Conservation (phyloP, 2,329 filamentous ascomycete species). For the Paecilomyces sp. region DNA sequence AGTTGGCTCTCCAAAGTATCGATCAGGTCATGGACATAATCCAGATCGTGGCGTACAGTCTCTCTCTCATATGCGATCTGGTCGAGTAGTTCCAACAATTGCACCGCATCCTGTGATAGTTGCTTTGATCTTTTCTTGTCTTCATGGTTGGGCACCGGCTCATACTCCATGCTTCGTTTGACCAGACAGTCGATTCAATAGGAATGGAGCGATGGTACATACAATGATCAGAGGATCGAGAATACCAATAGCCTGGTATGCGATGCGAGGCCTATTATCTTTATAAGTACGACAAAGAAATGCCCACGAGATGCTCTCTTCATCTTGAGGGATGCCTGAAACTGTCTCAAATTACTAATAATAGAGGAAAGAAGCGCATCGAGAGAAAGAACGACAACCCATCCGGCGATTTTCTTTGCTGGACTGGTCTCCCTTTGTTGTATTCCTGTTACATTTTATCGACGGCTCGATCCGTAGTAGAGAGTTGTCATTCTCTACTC, state of each 20-base stretch:
- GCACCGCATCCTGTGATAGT: not conserved
- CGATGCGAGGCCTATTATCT: no score
- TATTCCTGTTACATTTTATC: not conserved
- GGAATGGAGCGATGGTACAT: no score
- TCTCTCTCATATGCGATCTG: constrained; percentile 3
- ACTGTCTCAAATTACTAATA: no score
- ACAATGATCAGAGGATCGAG: no score
- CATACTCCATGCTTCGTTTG: not conserved
- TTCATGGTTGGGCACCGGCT: not conserved
- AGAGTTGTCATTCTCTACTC: not conserved
- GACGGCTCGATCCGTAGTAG: not conserved
- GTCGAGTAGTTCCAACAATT: constrained; percentile 1
- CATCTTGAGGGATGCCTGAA: no score
- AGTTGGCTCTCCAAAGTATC: constrained; percentile 2
- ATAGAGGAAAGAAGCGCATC: no score
- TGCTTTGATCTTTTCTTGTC: not conserved
- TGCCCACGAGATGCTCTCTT: no score
- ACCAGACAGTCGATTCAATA: not conserved
- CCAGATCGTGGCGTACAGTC: constrained; percentile 3
- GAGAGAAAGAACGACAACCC: not conserved
- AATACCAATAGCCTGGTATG: no score
- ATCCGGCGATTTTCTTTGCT: not conserved
- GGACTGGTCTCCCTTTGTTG: not conserved
- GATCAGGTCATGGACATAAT: constrained; percentile 4
- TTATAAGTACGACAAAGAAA: no score